Conservation (phyloP, 2,329 filamentous ascomycete genomes). For the Hirsutella thompsonii region DNA sequence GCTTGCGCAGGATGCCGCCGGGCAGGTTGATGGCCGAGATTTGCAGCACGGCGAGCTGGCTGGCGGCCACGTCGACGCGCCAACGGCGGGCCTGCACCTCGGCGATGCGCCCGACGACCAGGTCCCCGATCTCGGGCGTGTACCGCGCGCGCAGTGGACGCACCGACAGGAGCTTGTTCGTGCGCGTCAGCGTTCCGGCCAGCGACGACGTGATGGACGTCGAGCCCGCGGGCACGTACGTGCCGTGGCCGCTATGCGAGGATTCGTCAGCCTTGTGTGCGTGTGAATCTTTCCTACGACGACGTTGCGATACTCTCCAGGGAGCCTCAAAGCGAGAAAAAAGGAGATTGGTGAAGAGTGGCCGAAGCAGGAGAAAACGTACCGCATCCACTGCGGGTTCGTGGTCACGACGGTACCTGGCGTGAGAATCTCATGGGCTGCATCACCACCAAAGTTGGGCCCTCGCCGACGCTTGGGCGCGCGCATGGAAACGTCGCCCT, state of each 20-base stretch:
- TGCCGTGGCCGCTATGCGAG: conserved; percentile 72
- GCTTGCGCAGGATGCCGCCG: conserved; percentile 78
- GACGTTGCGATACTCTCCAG: too few species aligned
- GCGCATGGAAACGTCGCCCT: conserved; percentile 32
- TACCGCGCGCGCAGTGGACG: conserved; percentile 85
- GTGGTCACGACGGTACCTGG: conserved; percentile 80
- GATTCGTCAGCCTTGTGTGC: not conserved
- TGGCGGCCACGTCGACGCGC: conserved; percentile 87
- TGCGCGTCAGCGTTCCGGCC: conserved; percentile 79
- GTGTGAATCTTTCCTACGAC: too few species aligned
- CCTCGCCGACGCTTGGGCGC: conserved; percentile 24
- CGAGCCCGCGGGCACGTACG: conserved; percentile 52
- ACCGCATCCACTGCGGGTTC: conserved; percentile 95
- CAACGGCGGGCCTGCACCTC: conserved; percentile 90
- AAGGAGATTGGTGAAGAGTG: not conserved
- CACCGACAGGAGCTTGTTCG: conserved; percentile 92
- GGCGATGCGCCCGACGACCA: conserved; percentile 86
- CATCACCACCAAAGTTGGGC: conserved; percentile 9
- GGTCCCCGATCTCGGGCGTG: conserved; percentile 88
- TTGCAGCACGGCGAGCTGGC: conserved; percentile 72
- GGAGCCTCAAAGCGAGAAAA: too few species aligned
- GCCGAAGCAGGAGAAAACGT: conserved; percentile 8
- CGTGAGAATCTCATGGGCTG: conserved; percentile 54
- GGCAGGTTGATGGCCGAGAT: conserved; percentile 89
- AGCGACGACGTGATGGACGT: conserved; percentile 77